Evolutionary conservation across 2,329 filamentous ascomycete species (phyloP).

Genomic region (Fusarium oxysporum): DNA sequence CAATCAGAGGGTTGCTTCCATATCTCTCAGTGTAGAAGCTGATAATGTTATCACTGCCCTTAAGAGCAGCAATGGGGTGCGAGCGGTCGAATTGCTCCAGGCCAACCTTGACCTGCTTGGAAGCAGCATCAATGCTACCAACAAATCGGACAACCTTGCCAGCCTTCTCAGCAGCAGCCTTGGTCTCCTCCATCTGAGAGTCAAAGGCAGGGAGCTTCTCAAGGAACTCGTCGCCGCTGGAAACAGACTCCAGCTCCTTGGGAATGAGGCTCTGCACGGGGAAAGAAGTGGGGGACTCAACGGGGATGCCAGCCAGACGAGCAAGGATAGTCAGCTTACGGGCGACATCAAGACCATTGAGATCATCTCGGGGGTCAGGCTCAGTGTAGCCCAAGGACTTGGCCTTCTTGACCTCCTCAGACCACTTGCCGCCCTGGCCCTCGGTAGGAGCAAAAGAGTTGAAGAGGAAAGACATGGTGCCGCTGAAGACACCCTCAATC

Average conservation of each 20-base stretch:
- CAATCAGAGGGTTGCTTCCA: slow-evolving; percentile 87
- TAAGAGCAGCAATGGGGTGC: slow-evolving; percentile 91
- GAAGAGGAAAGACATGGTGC: slow-evolving; percentile 98
- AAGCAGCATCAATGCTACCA: slow-evolving; percentile 88
- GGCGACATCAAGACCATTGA: slow-evolving; percentile 92
- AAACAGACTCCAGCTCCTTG: slow-evolving; percentile 80
- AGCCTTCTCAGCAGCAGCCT: slow-evolving; percentile 84
- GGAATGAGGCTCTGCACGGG: slow-evolving; percentile 95
- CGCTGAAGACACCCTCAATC: slow-evolving; percentile 97
- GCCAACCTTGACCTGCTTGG: slow-evolving; percentile 88
- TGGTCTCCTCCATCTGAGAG: slow-evolving; percentile 87
- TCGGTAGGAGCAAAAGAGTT: slow-evolving; percentile 92
- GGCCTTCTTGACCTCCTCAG: slow-evolving; percentile 89
- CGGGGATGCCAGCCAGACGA: slow-evolving; percentile 81
- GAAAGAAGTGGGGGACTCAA: slow-evolving; percentile 88
- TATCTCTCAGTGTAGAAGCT: slow-evolving; percentile 98
- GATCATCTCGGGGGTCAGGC: slow-evolving; percentile 85
- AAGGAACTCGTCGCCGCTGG: slow-evolving; percentile 88
- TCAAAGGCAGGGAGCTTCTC: slow-evolving; percentile 84
- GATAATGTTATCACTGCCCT: slow-evolving; percentile 99
- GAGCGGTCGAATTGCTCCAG: slow-evolving; percentile 88
- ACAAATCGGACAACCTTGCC: slow-evolving; percentile 96
- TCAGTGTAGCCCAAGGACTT: slow-evolving; percentile 94
- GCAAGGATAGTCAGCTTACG: slow-evolving; percentile 96
- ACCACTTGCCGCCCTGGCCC: slow-evolving; percentile 83